Evolutionary conservation across 2,329 filamentous ascomycete species (phyloP), one percentile per base, ranked within the genome.

Genomic region (Scolecobasidium constrictum): DNA sequence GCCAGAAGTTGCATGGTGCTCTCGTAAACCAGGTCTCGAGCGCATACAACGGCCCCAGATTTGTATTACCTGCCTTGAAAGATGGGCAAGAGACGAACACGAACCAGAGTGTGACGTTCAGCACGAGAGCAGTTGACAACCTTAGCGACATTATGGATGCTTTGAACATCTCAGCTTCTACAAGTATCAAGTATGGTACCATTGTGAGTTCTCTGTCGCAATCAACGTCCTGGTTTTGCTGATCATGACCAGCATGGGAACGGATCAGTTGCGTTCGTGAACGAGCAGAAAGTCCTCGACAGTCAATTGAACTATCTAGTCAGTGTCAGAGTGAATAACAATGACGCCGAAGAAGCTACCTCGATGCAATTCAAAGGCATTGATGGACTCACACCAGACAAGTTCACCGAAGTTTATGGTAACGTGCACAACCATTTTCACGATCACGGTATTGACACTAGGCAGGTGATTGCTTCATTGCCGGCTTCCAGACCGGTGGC

Each of bases 61-160:
- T 43, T 42, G 33, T 22, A 16, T 17, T 47, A 15, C 23, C 33
- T 3, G 22, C 33, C 19, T n/a, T n/a, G n/a, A n/a, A n/a, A n/a
- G n/a, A n/a, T n/a, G 39, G 45, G 11, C 22, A 33, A n/a, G 38
- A 46, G 49, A 15, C 50, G 31, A 15, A 57, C 21, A 35, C 55
- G 13, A 57, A 52, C 39, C 55, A 57, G 40, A 57, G 50, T 23
- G 55, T 58, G 11, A 57, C 54, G 16, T 56, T 54, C 41, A 56
- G 51, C 9, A 56, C 54, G 4, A 48, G 53, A 4, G 52, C 52
- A 4, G 57, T 58, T 15, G 56, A 59, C 44, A 60, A 60, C 42
- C 50, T 57, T 7, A 58, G 54, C 36, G 61, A 64, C 36, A 59
- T 64, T 40, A 59, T 60, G 44, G 59, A 63, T 45, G 55, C 58